Evolutionary conservation across 2,329 filamentous ascomycete species (phyloP).

Genomic region (Alternaria arbusti): DNA sequence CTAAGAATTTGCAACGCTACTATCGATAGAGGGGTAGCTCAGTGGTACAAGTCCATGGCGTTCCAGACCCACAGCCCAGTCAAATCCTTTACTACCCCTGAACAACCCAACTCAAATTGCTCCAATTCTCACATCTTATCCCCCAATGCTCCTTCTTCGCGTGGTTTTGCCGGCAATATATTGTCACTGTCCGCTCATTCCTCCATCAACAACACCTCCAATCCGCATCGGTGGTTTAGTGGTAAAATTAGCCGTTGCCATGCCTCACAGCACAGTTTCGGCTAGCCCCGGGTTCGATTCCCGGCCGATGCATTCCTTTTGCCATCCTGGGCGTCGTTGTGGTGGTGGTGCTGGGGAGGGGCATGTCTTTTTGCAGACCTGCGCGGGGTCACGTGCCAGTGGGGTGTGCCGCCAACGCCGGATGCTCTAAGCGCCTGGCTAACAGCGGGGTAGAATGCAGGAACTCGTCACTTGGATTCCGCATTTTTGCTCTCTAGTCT

Average conservation of each 20-base stretch:
- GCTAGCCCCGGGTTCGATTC: conserved; percentile 38
- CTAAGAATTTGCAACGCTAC: not conserved
- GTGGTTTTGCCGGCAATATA: not conserved
- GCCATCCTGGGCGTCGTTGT: not conserved
- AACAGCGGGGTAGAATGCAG: conserved; percentile 2
- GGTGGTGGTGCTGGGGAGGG: not conserved
- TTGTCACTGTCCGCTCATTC: rapidly evolving
- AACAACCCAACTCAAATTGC: not conserved
- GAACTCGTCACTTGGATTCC: not conserved
- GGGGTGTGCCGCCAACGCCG: not conserved
- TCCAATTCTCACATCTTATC: not conserved
- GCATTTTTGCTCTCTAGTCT: not conserved
- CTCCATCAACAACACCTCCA: not conserved
- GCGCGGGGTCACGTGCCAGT: not conserved
- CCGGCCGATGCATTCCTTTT: conserved; percentile 28
- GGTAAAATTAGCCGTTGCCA: conserved; percentile 40
- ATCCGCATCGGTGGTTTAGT: conserved; percentile 25
- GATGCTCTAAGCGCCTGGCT: not conserved
- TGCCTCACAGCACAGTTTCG: conserved; percentile 14
- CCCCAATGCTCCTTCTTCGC: not conserved
- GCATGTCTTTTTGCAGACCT: not conserved
- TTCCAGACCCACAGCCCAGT: not conserved
- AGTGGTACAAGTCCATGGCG: not conserved
- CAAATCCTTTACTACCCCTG: conserved; percentile 1
- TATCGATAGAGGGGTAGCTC: not conserved